These are phyloP conservation scores for Candida peoriensis DNA, from an alignment of 805 yeast genomes.

Conservation along the genomic window DNA sequence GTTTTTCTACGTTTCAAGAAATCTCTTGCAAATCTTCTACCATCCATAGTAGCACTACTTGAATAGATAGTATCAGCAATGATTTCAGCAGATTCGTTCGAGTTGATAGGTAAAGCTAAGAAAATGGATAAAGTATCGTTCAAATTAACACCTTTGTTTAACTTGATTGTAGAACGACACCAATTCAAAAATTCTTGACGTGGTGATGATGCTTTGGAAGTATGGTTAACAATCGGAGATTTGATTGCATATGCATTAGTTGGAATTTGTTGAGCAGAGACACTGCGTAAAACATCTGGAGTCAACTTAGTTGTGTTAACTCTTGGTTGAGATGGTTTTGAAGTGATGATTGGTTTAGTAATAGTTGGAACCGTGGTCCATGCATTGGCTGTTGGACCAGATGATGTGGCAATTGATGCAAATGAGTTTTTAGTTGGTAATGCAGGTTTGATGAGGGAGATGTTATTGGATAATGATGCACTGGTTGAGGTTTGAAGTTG, in stretches of 20 bases:
- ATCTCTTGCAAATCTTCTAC: conserved; percentile 89
- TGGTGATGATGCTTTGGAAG: conserved; percentile 27
- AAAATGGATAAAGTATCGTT: conserved; percentile 79
- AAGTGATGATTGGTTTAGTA: conserved; percentile 8
- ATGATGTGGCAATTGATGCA: conserved; percentile 12
- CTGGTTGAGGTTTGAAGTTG: neutral
- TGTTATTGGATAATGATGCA: too few species aligned
- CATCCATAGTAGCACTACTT: conserved; percentile 87
- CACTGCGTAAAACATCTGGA: conserved; percentile 34
- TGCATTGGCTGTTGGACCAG: conserved; percentile 15
- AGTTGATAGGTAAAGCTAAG: conserved; percentile 69
- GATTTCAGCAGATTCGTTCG: conserved; percentile 67
- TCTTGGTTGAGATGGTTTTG: conserved; percentile 7
- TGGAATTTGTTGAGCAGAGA: conserved; percentile 25
- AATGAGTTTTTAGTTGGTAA: conserved; percentile 12
- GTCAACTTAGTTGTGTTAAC: conserved; percentile 14
- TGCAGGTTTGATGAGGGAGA: conserved; percentile 10
- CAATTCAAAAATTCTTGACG: conserved; percentile 64
- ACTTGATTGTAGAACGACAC: conserved; percentile 63
- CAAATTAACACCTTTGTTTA: conserved; percentile 70
- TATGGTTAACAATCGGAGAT: conserved; percentile 4
- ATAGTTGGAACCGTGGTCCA: conserved; percentile 37
- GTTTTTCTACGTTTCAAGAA: conserved; percentile 71
- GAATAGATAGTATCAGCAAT: conserved; percentile 91
- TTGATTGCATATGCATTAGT: conserved; percentile 6